Percentiles rank a stretch among this genome's conserved stretches.
phyloP scores from a whole-genome alignment of 441 rosid species.

The Bocquillonia castaneifolia region DNA sequence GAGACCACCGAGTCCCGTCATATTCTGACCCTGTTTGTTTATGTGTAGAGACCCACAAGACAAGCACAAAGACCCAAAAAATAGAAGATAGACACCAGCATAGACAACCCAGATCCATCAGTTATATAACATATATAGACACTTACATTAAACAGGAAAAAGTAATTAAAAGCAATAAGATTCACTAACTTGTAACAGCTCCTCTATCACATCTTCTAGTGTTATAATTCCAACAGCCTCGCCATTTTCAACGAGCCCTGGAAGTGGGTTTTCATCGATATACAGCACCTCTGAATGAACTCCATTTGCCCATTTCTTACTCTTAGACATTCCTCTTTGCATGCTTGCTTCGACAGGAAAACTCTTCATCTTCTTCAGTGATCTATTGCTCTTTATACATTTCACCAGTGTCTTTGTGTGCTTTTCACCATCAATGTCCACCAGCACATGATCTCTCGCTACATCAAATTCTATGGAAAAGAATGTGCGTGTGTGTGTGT shows the following conservation, averaged over 20 bases:
- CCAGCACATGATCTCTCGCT: constrained; percentile 42
- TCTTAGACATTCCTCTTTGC: constrained; percentile 34
- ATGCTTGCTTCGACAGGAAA: constrained; percentile 43
- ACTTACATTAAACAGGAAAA: no score
- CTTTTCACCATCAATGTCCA: constrained; percentile 58
- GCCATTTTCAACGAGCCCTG: constrained; percentile 49
- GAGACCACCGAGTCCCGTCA: no score
- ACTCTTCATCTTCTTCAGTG: constrained; percentile 63
- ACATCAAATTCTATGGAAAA: no score
- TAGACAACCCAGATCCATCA: no score
- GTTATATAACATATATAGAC: no score
- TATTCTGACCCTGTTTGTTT: no score
- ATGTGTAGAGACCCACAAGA: no score
- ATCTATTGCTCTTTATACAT: constrained; percentile 48
- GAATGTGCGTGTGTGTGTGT: no score
- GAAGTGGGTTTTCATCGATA: constrained; percentile 52
- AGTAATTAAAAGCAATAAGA: no score
- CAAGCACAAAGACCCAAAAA: no score
- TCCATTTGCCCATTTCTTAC: constrained; percentile 63
- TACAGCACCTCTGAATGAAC: constrained; percentile 61
- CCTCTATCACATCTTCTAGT: constrained; percentile 87
- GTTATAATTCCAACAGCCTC: constrained; percentile 76
- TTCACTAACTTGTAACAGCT: constrained; percentile 83
- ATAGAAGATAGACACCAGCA: no score
- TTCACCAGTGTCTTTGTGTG: constrained; percentile 43